phyloP scores from a whole-genome alignment of 495 filamentous ascomycete genomes.

The Penicillium samsonianum region DNA sequence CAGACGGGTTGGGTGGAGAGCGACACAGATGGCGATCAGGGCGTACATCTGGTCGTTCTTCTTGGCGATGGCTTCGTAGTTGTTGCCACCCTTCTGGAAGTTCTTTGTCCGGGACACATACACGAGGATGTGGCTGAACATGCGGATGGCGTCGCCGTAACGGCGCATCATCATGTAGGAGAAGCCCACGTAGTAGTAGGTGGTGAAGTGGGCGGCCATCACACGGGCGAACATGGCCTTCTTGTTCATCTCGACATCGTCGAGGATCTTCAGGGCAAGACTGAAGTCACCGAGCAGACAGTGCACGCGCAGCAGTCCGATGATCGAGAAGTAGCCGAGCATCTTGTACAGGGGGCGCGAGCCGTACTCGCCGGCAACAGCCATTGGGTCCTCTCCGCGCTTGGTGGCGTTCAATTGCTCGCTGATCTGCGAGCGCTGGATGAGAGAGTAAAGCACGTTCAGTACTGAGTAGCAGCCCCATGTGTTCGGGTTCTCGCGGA shows the following conservation, averaged over 20 bases:
- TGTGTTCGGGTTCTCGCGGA: conserved; percentile 95
- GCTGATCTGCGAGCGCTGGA: conserved; percentile 95
- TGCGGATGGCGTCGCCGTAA: conserved; percentile 97
- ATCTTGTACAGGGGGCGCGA: conserved; percentile 91
- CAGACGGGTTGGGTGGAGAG: conserved; percentile 92
- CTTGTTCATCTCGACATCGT: conserved; percentile 99
- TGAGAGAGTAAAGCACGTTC: conserved; percentile 98
- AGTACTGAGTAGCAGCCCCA: conserved; percentile 99
- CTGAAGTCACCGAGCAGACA: conserved; percentile 97
- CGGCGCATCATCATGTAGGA: conserved; percentile 99
- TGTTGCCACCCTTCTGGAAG: conserved; percentile 94
- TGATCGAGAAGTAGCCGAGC: conserved; percentile 99
- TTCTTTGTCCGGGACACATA: conserved; percentile 99
- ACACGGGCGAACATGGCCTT: conserved; percentile 99
- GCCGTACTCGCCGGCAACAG: conserved; percentile 92
- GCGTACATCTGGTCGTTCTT: conserved; percentile 99
- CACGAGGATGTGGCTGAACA: conserved; percentile 99
- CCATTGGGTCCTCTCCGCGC: conserved; percentile 80
- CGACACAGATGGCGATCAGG: conserved; percentile 96
- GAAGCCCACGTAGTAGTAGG: conserved; percentile 99
- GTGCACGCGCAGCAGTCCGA: conserved; percentile 94
- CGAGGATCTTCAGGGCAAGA: conserved; percentile 95
- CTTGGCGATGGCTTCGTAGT: conserved; percentile 97
- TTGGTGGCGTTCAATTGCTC: conserved; percentile 95
- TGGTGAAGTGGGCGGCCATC: conserved; percentile 99